Base-by-base conservation (phyloP, 352 stramenopile species). In the Phytophthora rubi region DNA sequence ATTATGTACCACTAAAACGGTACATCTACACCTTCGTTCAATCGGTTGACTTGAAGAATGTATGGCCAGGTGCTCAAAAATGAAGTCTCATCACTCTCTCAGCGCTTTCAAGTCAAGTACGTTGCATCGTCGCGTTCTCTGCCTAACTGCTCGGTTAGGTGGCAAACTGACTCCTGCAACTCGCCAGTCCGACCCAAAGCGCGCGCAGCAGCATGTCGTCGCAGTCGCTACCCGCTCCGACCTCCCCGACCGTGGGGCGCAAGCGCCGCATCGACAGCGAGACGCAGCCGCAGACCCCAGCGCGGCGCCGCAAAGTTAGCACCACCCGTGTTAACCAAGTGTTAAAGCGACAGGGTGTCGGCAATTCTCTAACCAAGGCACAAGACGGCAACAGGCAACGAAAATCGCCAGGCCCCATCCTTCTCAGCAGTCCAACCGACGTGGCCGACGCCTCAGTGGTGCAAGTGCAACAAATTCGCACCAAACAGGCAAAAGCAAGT, bases 381-480 rank as follows among this genome's bases (percentile, higher is more conserved):
- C 42, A 53, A 32, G 26, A 21, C 21, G 12, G 33, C 28, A 44
- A 59, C 45, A 59, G 45, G n/a, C 15, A 21, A 23, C 13, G 8
- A 8, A 21, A 21, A 21, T 12, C 8, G 16, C 53, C 51, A 6
- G 16, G 32, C 1, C 39, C n/a, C 8, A 52, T 72, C n/a, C 7
- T 68, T 1, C 47, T 68, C 21, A 72, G 59, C 45, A 77, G 73
- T 49, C 69, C 73, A 9, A 72, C 73, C 3, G 65, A 80, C 35
- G 65, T 80, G 23, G 53, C 69, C 30, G 60, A 74, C 26, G 9
- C 35, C 3, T 21, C 18, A 7, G 48, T 73, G 55, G 5, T 64
- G 18, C 52, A 59, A 52, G 21, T 39, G 9, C 68, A 65, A 60
- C 35, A 44, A 44, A 26, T 76, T 32, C 59, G 70, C 30, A n/a